Conservation (phyloP, 768 basidiomycete species). For the Trametes cubensis region DNA sequence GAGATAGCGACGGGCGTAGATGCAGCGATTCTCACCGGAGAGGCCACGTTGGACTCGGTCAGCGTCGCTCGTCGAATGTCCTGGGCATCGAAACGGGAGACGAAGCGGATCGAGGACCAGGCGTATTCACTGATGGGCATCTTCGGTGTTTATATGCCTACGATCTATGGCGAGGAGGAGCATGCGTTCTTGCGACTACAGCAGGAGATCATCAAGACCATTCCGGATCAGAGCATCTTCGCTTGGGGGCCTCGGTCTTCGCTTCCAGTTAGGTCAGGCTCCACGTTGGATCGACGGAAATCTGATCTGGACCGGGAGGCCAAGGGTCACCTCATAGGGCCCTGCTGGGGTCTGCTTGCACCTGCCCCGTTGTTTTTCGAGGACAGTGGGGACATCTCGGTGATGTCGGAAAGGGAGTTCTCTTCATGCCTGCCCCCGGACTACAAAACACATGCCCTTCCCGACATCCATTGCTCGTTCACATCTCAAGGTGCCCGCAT, state of each 20-base stretch:
- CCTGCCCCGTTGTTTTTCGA: neutral
- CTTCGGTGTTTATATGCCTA: conserved; percentile 7
- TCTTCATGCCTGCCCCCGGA: too few species aligned
- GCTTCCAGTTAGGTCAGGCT: too few species aligned
- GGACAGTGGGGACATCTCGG: too few species aligned
- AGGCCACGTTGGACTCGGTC: neutral
- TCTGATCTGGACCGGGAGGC: too few species aligned
- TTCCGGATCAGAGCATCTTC: conserved; percentile 7
- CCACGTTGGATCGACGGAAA: too few species aligned
- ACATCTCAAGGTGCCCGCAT: neutral
- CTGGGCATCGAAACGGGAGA: conserved; percentile 9
- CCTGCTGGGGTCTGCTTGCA: neutral
- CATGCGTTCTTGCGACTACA: conserved; percentile 11
- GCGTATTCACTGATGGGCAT: conserved; percentile 16
- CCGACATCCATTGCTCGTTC: neutral
- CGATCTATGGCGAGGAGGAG: conserved; percentile 9
- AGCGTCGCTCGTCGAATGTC: conserved; percentile 8
- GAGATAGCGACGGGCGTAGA: neutral
- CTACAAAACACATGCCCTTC: neutral
- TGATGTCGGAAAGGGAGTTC: too few species aligned
- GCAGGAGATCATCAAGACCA: conserved; percentile 7
- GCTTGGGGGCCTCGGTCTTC: too few species aligned
- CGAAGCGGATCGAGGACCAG: conserved; percentile 5
- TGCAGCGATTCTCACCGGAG: neutral
- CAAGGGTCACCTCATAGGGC: neutral